These are phyloP conservation scores for Verticillium tricorpus DNA, from an alignment of 2,329 filamentous ascomycete species.

Conservation along the genomic window DNA sequence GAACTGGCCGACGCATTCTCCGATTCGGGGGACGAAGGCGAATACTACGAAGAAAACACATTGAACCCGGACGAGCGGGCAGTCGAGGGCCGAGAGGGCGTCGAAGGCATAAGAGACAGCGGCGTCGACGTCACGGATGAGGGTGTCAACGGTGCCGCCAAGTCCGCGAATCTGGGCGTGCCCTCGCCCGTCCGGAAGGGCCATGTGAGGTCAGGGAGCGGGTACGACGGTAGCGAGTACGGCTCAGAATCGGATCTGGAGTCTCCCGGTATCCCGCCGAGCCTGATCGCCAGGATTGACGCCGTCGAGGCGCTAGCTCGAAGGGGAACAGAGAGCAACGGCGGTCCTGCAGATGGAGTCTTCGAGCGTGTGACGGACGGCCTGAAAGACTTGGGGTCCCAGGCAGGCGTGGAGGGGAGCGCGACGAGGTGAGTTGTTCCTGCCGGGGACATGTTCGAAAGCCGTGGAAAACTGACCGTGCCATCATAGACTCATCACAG, in stretches of 20 bases:
- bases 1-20: slow-evolving; percentile 72
- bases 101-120: slow-evolving; percentile 32
- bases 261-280: slow-evolving; percentile 60
- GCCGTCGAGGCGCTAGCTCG: slow-evolving; percentile 67
- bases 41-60: slow-evolving; percentile 33
- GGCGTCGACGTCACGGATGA: slow-evolving; percentile 33
- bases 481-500: slow-evolving; percentile 61
- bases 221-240: slow-evolving; percentile 72
- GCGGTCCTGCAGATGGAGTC: slow-evolving; percentile 60
- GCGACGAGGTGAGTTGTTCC: slow-evolving; percentile 57
- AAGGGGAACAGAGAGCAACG: slow-evolving; percentile 61
- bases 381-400: slow-evolving; percentile 68
- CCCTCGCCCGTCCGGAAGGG: neutral
- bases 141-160: neutral
- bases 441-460: neutral
- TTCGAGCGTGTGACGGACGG: slow-evolving; percentile 64
- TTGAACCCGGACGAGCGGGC: slow-evolving; percentile 18
- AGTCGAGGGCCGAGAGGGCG: slow-evolving; percentile 16
- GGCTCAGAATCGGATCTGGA: slow-evolving; percentile 69
- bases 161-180: neutral
- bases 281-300: slow-evolving; percentile 65
- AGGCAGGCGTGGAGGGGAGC: slow-evolving; percentile 67
- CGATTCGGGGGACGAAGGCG: slow-evolving; percentile 58
- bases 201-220: slow-evolving; percentile 27
- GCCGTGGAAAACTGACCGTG: slow-evolving; percentile 1